These are phyloP conservation scores for Aspergillus pseudoglaucus DNA, from an alignment of 2,329 filamentous ascomycete species.

Conservation along the genomic window DNA sequence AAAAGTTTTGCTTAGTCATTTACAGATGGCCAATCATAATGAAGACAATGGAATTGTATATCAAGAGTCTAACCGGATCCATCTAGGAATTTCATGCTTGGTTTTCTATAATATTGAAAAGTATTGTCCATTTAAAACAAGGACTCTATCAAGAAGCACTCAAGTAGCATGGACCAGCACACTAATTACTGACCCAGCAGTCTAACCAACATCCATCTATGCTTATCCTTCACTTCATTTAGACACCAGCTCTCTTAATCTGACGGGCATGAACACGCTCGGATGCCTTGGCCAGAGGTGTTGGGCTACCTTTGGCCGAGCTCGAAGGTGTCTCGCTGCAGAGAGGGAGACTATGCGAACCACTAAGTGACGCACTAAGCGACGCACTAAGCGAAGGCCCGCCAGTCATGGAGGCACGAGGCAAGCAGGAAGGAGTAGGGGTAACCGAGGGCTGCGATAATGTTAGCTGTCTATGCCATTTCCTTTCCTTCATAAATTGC, in stretches of 20 bases:
- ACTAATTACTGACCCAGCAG: not conserved
- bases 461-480: not conserved
- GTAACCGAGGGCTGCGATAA: not conserved
- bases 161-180: too few relatives aligned
- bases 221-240: not conserved
- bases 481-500: too few relatives aligned
- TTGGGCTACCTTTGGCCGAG: not conserved
- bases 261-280: not conserved
- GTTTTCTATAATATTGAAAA: too few relatives aligned
- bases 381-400: not conserved
- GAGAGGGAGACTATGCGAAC: not conserved
- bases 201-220: not conserved
- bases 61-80: too few relatives aligned
- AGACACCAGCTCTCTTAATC: not conserved
- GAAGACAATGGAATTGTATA: too few relatives aligned
- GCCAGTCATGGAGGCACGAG: not conserved
- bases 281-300: not conserved
- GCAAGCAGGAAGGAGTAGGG: constrained; percentile 1
- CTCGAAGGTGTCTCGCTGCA: not conserved
- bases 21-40: too few relatives aligned
- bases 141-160: too few relatives aligned
- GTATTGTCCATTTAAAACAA: too few relatives aligned
- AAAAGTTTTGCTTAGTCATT: too few relatives aligned
- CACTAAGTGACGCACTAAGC: not conserved
- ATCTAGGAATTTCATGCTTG: too few relatives aligned